Evolutionary conservation across 2,329 filamentous ascomycete species (phyloP), one percentile per base, ranked within the genome.

Genomic region (Verticillium longisporum): DNA sequence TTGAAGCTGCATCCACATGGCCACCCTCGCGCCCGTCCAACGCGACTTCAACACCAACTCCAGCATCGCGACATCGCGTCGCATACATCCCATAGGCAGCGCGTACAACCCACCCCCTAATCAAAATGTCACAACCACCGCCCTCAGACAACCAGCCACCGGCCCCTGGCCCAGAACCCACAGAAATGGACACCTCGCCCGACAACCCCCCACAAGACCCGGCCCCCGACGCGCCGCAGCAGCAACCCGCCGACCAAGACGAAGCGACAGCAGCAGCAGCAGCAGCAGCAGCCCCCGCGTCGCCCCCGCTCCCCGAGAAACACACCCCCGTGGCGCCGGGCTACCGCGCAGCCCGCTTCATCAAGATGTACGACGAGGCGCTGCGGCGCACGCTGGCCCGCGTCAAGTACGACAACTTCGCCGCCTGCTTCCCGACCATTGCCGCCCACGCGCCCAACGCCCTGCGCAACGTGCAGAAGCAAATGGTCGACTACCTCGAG

Each of bases 401-500:
- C 68, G 76, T 88, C 60, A 78, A 74, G 64, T 84, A 80, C 74
- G 77, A 81, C 57, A 84, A 84, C 70, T 82, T 88, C 66, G 80
- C 80, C 2, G 76, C 80, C 1, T 88, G 86, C 73, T 88, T 86
- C 70, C 85, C 86, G 54, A 85, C 81, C 21, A 76, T 87, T n/a
- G 79, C 83, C 18, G 69, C 72, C 45, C 74, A 77, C 63, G 79
- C 83, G 21, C 81, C 82, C 31, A 74, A 72, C 7, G 77, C 81
- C 41, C 75, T 88, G 67, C 75, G 75, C 64, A 78, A 80, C 65
- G 80, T 87, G 50, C 85, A 87, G 74, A 71, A 72, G 59, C 81
- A 83, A 69, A 84, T 88, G 81, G 80, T 85, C 11, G 79, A 79
- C 14, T 77, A 83, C 65, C 70, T 88, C 63, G 75, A 77, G 26